A percentile compares a stretch with the other conserved stretches of the same genome.
Conservation (phyloP, 1,284 basidiomycete genomes). For the Ceratobasidium sp. region DNA sequence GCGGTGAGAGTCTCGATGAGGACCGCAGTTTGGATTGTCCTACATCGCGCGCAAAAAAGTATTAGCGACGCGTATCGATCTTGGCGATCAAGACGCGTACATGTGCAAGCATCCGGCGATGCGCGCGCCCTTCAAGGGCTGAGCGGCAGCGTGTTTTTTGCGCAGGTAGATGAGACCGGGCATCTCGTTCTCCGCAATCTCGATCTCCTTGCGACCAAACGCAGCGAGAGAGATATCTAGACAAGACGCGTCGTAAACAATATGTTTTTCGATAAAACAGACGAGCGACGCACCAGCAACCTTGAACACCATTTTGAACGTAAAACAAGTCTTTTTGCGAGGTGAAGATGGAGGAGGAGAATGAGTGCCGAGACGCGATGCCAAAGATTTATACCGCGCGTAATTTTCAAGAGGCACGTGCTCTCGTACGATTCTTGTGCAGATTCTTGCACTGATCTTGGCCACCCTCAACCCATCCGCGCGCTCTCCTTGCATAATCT, state of each 20-base stretch:
- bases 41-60: slow-evolving; percentile 54
- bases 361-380: slow-evolving; percentile 53
- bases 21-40: slow-evolving; percentile 97
- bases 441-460: slow-evolving; percentile 26
- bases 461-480: slow-evolving; percentile 28
- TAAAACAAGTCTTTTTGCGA: slow-evolving; percentile 48
- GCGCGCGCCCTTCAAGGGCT: slow-evolving; percentile 95
- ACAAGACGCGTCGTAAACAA: slow-evolving; percentile 52
- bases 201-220: slow-evolving; percentile 97
- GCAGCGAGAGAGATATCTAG: slow-evolving; percentile 95
- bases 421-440: slow-evolving; percentile 43
- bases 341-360: slow-evolving; percentile 54
- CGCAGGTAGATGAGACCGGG: slow-evolving; percentile 94
- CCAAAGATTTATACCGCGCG: slow-evolving; percentile 51
- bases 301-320: slow-evolving; percentile 80
- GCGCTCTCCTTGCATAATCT: slow-evolving; percentile 27
- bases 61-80: slow-evolving; percentile 12
- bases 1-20: slow-evolving; percentile 96
- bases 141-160: slow-evolving; percentile 82
- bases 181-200: slow-evolving; percentile 98
- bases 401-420: slow-evolving; percentile 58
- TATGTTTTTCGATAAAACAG: not conserved
- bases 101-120: slow-evolving; percentile 99
- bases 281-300: slow-evolving; percentile 72
- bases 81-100: slow-evolving; percentile 61